phyloP scores from a whole-genome alignment of 129 eudicot genomes.

The Artemisia annua region DNA sequence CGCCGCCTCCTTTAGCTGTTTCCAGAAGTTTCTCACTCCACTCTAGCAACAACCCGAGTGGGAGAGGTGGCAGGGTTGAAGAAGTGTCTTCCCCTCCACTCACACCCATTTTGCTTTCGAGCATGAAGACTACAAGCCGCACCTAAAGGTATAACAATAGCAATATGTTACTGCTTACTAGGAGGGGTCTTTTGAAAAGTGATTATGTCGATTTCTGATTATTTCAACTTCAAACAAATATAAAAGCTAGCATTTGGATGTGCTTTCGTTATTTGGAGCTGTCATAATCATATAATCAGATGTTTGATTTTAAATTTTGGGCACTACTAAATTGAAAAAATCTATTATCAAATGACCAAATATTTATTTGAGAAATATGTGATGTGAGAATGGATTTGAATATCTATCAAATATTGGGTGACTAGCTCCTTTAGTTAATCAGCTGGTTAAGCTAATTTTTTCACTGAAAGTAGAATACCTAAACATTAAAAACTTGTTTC shows the following conservation, averaged over 20 bases:
- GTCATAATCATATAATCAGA: neutral
- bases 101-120: conserved; percentile 65
- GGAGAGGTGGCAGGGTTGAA: conserved; percentile 37
- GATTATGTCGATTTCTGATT: neutral
- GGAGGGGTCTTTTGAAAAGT: neutral
- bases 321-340: neutral
- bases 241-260: neutral
- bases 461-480: neutral
- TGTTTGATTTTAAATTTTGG: neutral
- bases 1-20: conserved; percentile 62
- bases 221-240: neutral
- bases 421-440: too few relatives aligned
- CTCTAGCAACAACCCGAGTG: conserved; percentile 57
- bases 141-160: conserved; percentile 28
- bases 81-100: conserved; percentile 74
- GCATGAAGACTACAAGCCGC: conserved; percentile 43
- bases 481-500: neutral
- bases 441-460: neutral
- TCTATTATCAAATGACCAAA: too few relatives aligned
- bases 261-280: neutral
- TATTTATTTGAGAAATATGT: too few relatives aligned
- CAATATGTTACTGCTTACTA: neutral
- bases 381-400: too few relatives aligned
- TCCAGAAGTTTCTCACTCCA: conserved; percentile 78
- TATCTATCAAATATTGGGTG: too few relatives aligned